Evolutionary conservation across 148 eudicot species (phyloP).

Genomic region (Nepenthes gracilis): DNA sequence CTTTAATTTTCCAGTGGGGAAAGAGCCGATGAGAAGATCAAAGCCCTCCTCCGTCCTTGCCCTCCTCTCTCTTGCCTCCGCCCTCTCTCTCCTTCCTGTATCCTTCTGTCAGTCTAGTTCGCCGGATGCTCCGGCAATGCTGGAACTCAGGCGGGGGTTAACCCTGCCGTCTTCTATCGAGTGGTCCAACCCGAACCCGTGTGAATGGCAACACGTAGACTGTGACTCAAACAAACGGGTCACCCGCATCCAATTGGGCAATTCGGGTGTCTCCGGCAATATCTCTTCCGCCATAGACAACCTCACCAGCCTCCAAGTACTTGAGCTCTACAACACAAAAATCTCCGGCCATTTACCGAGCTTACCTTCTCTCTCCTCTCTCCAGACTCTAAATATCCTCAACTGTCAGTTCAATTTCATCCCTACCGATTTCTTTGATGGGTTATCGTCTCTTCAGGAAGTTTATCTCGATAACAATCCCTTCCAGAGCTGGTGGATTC

Average conservation of each 20-base stretch:
- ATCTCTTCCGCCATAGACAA: slow-evolving; percentile 28
- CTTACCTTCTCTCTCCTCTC: slow-evolving; percentile 36
- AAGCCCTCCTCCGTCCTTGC: too few relatives aligned
- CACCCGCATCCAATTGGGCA: slow-evolving; percentile 52
- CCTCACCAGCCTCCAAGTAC: slow-evolving; percentile 34
- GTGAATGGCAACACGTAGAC: slow-evolving; percentile 30
- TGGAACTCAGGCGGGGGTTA: slow-evolving; percentile 29
- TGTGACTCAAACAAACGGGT: slow-evolving; percentile 37
- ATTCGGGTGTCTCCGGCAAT: slow-evolving; percentile 27
- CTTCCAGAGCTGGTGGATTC: slow-evolving; percentile 48
- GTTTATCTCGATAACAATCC: slow-evolving; percentile 53
- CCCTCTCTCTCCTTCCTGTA: slow-evolving; percentile 4
- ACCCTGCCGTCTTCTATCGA: slow-evolving; percentile 29
- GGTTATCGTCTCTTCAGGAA: slow-evolving; percentile 27
- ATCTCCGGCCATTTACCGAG: slow-evolving; percentile 59
- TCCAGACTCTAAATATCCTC: slow-evolving; percentile 31
- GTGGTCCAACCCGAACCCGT: slow-evolving; percentile 50
- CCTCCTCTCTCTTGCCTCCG: background rate
- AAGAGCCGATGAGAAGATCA: too few relatives aligned
- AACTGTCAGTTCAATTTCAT: slow-evolving; percentile 36
- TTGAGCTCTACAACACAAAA: slow-evolving; percentile 43
- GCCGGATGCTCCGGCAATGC: slow-evolving; percentile 49
- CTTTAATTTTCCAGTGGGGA: too few relatives aligned
- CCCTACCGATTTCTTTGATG: slow-evolving; percentile 51
- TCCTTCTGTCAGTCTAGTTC: slow-evolving; percentile 11